A percentile compares a stretch with the other conserved stretches of the same genome.
phyloP scores from a whole-genome alignment of 805 yeast species.

The Lachancea sp. region DNA sequence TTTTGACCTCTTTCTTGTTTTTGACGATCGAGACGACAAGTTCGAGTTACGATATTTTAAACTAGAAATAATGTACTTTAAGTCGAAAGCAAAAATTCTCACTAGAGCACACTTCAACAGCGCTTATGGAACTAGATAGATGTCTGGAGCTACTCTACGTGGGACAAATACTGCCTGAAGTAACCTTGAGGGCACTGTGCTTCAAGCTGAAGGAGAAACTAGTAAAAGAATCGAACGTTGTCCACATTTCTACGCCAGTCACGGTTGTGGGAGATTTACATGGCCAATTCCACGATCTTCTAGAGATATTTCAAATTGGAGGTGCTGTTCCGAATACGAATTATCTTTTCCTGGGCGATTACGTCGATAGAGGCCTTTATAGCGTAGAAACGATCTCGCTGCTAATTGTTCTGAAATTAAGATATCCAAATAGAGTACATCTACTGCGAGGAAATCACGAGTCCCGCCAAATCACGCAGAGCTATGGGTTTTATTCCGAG shows the following conservation, averaged over 20 bases:
- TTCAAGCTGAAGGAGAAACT: slow-evolving; percentile 76
- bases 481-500: slow-evolving; percentile 94
- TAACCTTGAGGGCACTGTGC: slow-evolving; percentile 65
- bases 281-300: slow-evolving; percentile 90
- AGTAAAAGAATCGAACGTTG: slow-evolving; percentile 77
- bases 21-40: neutral
- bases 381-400: slow-evolving; percentile 88
- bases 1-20: neutral
- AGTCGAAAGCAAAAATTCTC: too few species aligned
- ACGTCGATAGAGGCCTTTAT: slow-evolving; percentile 92
- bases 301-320: slow-evolving; percentile 90
- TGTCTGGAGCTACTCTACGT: slow-evolving; percentile 61
- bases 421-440: slow-evolving; percentile 80
- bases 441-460: slow-evolving; percentile 94
- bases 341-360: slow-evolving; percentile 89
- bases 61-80: too few species aligned
- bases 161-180: slow-evolving; percentile 63
- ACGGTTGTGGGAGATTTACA: slow-evolving; percentile 97
- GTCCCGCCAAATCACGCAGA: slow-evolving; percentile 92
- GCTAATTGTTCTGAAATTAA: slow-evolving; percentile 70
- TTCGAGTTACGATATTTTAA: neutral
- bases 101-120: neutral
- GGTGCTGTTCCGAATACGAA: slow-evolving; percentile 92
- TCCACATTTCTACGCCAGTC: slow-evolving; percentile 76
- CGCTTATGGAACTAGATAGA: slow-evolving; percentile 51